Conservation (phyloP, 2,329 filamentous ascomycete species). For the Ophiobolus disseminans region DNA sequence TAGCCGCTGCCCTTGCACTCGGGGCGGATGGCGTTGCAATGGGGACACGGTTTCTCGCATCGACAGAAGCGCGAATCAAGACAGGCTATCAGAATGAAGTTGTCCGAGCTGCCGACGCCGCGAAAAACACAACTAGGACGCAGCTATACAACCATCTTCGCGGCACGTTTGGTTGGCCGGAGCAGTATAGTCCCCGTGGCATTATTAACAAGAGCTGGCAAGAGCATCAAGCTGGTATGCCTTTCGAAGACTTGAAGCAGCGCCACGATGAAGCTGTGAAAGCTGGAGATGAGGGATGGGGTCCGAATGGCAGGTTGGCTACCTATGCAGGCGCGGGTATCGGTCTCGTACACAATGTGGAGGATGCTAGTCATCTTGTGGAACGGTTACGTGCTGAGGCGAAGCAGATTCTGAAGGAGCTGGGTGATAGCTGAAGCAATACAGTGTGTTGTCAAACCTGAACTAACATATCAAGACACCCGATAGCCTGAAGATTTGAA, state of each 20-base stretch:
- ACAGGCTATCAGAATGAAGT: slow-evolving; percentile 56
- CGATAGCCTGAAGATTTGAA: no score
- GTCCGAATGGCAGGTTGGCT: slow-evolving; percentile 57
- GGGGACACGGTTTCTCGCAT: slow-evolving; percentile 69
- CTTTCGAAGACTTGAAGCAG: slow-evolving; percentile 51
- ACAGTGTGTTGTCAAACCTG: background rate
- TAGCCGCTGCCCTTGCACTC: slow-evolving; percentile 62
- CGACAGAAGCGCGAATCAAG: slow-evolving; percentile 53
- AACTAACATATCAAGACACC: no score
- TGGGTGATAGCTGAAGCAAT: background rate
- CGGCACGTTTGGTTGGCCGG: slow-evolving; percentile 65
- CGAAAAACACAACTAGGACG: slow-evolving; percentile 54
- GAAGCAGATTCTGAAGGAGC: background rate
- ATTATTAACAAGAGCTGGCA: slow-evolving; percentile 62
- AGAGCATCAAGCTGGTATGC: slow-evolving; percentile 49
- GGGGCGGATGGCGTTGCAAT: slow-evolving; percentile 62
- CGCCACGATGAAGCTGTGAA: slow-evolving; percentile 56
- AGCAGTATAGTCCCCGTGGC: slow-evolving; percentile 61
- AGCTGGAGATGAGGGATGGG: slow-evolving; percentile 61
- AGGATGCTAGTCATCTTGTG: slow-evolving; percentile 60
- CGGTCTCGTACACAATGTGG: slow-evolving; percentile 61
- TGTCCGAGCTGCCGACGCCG: slow-evolving; percentile 55
- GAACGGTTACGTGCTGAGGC: slow-evolving; percentile 5
- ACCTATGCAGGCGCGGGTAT: slow-evolving; percentile 68
- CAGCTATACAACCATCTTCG: slow-evolving; percentile 59